phyloP scores from a whole-genome alignment of 768 basidiomycete genomes.

The Podaxis sp. region DNA sequence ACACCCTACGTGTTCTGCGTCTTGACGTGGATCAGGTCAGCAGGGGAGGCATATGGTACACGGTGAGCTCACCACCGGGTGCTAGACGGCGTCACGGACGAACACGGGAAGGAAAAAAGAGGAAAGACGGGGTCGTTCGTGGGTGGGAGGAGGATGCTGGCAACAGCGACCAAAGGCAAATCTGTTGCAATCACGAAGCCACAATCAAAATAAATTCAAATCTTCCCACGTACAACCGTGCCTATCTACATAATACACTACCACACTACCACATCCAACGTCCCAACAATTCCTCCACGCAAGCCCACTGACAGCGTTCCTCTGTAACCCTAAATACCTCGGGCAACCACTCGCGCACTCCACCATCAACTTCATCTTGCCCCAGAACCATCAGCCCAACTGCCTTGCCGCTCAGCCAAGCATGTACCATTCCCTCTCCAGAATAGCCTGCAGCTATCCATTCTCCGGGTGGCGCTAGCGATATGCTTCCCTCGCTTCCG shows the following conservation, averaged over 20 bases:
- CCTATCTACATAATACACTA: background rate
- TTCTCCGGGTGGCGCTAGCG: constrained; percentile 49
- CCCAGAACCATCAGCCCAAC: constrained; percentile 60
- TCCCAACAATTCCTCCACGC: constrained; percentile 35
- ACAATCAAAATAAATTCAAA: constrained; percentile 33
- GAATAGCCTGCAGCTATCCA: constrained; percentile 73
- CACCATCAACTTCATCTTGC: constrained; percentile 18
- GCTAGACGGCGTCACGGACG: constrained; percentile 6
- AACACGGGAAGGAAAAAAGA: constrained; percentile 12
- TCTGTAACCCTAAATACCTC: constrained; percentile 46
- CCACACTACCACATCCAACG: background rate
- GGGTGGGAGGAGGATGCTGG: constrained; percentile 26
- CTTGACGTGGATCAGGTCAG: background rate
- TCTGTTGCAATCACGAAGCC: constrained; percentile 37
- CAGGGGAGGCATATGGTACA: constrained; percentile 6
- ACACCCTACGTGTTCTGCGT: constrained; percentile 15
- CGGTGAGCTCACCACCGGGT: constrained; percentile 8
- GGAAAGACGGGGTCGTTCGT: constrained; percentile 6
- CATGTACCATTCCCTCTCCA: constrained; percentile 75
- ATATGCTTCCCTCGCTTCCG: background rate
- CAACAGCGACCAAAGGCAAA: constrained; percentile 34
- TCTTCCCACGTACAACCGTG: constrained; percentile 21
- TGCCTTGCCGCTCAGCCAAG: constrained; percentile 61
- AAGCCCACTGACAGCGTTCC: constrained; percentile 46
- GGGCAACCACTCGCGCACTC: constrained; percentile 43